These are phyloP conservation scores for Apiotrichum gracile DNA, from an alignment of 1,284 basidiomycete genomes.

Conservation along the genomic window DNA sequence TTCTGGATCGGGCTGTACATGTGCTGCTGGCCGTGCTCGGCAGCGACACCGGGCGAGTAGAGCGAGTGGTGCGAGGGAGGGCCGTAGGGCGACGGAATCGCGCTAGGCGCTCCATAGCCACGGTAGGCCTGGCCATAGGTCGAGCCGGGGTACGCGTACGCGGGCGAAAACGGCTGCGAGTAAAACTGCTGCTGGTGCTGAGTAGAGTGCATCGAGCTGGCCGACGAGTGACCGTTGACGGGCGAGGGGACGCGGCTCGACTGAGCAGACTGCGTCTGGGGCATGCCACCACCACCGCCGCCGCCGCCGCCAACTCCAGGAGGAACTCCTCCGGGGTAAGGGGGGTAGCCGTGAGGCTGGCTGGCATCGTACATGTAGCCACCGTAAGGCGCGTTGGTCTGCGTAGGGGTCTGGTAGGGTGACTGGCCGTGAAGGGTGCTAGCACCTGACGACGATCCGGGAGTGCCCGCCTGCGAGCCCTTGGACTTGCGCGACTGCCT, in stretches of 20 bases:
- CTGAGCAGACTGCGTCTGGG: constrained; percentile 31
- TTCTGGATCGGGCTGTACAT: constrained; percentile 37
- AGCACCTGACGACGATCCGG: constrained; percentile 35
- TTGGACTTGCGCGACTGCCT: constrained; percentile 43
- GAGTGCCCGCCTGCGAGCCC: constrained; percentile 32
- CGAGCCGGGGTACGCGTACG: constrained; percentile 30
- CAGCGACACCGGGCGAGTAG: constrained; percentile 29
- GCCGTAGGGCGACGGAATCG: constrained; percentile 31
- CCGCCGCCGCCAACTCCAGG: constrained; percentile 25
- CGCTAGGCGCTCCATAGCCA: constrained; percentile 23
- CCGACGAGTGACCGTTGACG: constrained; percentile 38
- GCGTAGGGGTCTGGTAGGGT: constrained; percentile 39
- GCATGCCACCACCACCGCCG: too few relatives aligned
- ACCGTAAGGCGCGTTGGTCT: constrained; percentile 32
- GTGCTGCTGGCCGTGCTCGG: constrained; percentile 34
- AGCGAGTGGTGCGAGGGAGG: constrained; percentile 27
- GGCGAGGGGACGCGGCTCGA: constrained; percentile 42
- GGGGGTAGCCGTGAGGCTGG: constrained; percentile 28
- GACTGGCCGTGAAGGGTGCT: constrained; percentile 32
- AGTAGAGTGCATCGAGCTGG: constrained; percentile 23
- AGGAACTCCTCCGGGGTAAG: constrained; percentile 24
- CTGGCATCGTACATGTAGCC: constrained; percentile 40
- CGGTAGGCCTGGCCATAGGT: constrained; percentile 26
- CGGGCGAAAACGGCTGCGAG: constrained; percentile 29
- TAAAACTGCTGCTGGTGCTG: constrained; percentile 35